Evolutionary conservation across 441 rosid species (phyloP).

Genomic region (Gossypium trilobum): DNA sequence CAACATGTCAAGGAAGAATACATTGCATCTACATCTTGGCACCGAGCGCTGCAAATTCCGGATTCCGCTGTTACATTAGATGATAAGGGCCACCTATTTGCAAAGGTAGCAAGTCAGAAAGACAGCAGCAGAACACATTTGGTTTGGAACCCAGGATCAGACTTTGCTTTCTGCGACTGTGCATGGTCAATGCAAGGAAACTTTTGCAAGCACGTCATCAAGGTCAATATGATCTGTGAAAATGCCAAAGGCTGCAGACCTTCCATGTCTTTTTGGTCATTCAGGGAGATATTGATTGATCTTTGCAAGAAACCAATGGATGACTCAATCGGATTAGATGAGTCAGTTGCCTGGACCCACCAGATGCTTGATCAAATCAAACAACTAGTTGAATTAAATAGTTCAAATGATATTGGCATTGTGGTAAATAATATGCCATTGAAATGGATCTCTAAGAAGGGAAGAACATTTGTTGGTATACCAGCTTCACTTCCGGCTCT

Average conservation of each 20-base stretch:
- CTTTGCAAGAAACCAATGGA: slow-evolving; percentile 62
- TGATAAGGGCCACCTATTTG: slow-evolving; percentile 36
- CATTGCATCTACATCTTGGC: slow-evolving; percentile 86
- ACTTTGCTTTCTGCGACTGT: slow-evolving; percentile 87
- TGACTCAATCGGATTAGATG: slow-evolving; percentile 58
- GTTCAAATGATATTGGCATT: slow-evolving; percentile 40
- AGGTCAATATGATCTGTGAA: slow-evolving; percentile 63
- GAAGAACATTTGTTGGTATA: slow-evolving; percentile 62
- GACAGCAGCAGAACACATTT: slow-evolving; percentile 35
- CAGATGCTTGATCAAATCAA: slow-evolving; percentile 72
- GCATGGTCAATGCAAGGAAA: slow-evolving; percentile 86
- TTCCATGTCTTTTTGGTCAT: slow-evolving; percentile 64
- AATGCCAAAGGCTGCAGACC: slow-evolving; percentile 30
- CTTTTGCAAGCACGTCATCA: slow-evolving; percentile 86
- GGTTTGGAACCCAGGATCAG: slow-evolving; percentile 92
- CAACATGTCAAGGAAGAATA: slow-evolving; percentile 83
- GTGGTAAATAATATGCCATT: slow-evolving; percentile 58
- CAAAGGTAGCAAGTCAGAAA: slow-evolving; percentile 60
- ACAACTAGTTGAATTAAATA: slow-evolving; percentile 55
- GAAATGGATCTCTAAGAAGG: slow-evolving; percentile 72
- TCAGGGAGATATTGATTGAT: slow-evolving; percentile 41
- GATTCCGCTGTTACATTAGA: slow-evolving; percentile 59
- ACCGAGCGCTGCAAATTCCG: slow-evolving; percentile 67
- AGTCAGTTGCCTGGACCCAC: slow-evolving; percentile 60
- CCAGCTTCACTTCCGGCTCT: slow-evolving; percentile 43